Evolutionary conservation across 352 stramenopile species (phyloP), one percentile per base, ranked within the genome.

Genomic region (Globisporangium parvum): DNA sequence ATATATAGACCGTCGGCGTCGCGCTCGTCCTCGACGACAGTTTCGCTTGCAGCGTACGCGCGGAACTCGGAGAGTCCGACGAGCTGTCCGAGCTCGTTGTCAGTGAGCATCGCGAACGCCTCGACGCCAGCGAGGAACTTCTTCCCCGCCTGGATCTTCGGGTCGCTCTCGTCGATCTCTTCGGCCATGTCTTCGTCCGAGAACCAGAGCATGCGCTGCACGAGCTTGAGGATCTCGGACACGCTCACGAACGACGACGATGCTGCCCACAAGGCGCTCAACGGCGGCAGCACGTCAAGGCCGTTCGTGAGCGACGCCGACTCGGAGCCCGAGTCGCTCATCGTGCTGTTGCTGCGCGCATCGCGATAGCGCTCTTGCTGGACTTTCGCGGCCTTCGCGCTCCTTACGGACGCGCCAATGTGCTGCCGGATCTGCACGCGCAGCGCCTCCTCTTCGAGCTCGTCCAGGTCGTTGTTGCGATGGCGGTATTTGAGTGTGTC

Each of bases 1-100:
- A 86, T 77, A 51, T 79, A 84, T 20, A 86, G 62, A n/a, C 75
- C 73, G 40, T 86, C 75, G 17, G 72, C 62, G 33, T 66, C 45
- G 41, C 70, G 70, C 52, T 85, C 75, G 61, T 80, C 66, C 1
- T 65, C 24, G 1, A 85, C 12, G n/a, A 80, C 65, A 2, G 80
- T 60, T 39, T 82, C 72, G 18, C 74, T 70, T 1, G 53, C 55
- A n/a, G 57, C 51, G 59, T 58, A 85, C 6, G 63, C 49, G 37
- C 67, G 62, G 26, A 85, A 61, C 33, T 85, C 72, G 10, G 67
- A 69, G 28, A 80, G 67, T 6, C 63, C 64, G 15, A 71, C 72
- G 44, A 82, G 70, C 57, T 85, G 75, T 47, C 63, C 72, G 37
- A 85, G 62, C 39, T 85, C 72, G 54, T 79, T 75, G 28, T 80